These are phyloP conservation scores for Cyberlindnera euphorbiiphila DNA, from an alignment of 805 yeast species.

Conservation along the genomic window DNA sequence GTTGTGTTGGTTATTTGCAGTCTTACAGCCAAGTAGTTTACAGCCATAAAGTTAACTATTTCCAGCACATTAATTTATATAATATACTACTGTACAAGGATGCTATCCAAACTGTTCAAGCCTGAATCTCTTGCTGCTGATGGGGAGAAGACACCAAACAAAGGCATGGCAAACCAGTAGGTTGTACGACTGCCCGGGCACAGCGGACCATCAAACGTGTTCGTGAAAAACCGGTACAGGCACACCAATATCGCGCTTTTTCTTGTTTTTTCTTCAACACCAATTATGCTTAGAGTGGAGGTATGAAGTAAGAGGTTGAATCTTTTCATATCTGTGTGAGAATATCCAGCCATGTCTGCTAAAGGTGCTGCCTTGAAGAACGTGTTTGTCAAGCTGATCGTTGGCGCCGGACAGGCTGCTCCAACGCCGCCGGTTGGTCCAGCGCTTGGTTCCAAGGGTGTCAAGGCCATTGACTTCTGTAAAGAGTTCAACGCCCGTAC, in stretches of 20 bases:
- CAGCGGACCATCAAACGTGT: too few relatives aligned
- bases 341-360: conserved; percentile 21
- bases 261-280: conserved; percentile 4
- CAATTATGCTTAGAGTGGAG: not conserved
- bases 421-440: conserved; percentile 99
- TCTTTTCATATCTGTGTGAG: not conserved
- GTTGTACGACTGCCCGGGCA: too few relatives aligned
- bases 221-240: not conserved
- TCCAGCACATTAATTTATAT: too few relatives aligned
- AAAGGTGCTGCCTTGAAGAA: conserved; percentile 27
- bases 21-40: too few relatives aligned
- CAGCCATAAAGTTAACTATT: too few relatives aligned
- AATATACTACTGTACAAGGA: too few relatives aligned
- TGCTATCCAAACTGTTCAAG: too few relatives aligned
- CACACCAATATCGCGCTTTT: conserved; percentile 3
- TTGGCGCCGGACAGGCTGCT: conserved; percentile 96
- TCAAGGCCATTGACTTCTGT: conserved; percentile 96
- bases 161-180: too few relatives aligned
- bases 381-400: conserved; percentile 81
- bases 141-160: too few relatives aligned
- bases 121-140: too few relatives aligned
- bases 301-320: not conserved
- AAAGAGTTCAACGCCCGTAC: conserved; percentile 98
- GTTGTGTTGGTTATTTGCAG: too few relatives aligned
- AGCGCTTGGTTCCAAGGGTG: conserved; percentile 97